Conservation (phyloP, 2,329 filamentous ascomycete species). For the Talaromyces sp. region DNA sequence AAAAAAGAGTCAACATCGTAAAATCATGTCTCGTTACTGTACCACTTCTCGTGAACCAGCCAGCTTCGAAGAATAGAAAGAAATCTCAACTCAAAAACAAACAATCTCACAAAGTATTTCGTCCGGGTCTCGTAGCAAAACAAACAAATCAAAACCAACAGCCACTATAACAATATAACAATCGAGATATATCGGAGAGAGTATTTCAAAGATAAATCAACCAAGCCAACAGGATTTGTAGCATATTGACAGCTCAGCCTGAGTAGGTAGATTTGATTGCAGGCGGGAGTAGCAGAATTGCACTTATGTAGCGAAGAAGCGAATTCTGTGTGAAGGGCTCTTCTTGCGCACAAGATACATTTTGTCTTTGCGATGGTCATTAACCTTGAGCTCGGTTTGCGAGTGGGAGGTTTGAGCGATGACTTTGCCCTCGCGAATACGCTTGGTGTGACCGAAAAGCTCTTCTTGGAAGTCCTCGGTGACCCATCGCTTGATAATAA, state of each 20-base stretch:
- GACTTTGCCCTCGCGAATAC: constrained; percentile 59
- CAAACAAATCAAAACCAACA: neutral
- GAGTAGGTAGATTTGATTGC: no score
- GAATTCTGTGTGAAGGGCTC: constrained; percentile 37
- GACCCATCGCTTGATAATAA: constrained; percentile 75
- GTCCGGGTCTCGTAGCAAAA: constrained; percentile 8
- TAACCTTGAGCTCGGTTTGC: constrained; percentile 46
- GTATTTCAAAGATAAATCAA: constrained; percentile 10
- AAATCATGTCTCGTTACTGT: constrained; percentile 27
- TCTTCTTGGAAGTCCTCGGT: constrained; percentile 70
- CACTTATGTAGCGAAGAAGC: constrained; percentile 31
- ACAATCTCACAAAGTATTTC: constrained; percentile 12
- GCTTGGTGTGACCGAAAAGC: constrained; percentile 71
- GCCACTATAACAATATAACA: no score
- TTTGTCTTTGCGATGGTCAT: constrained; percentile 47
- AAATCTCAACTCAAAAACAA: constrained; percentile 14
- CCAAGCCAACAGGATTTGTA: constrained; percentile 1
- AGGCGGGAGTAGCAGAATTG: neutral
- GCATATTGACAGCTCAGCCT: no score
- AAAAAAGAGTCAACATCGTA: constrained; percentile 21
- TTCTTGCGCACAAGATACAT: constrained; percentile 52
- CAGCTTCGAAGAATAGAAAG: constrained; percentile 6
- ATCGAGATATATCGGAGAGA: constrained; percentile 3
- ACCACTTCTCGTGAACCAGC: constrained; percentile 12
- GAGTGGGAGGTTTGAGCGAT: constrained; percentile 39